These are phyloP conservation scores for Fusarium transvaalense DNA, from an alignment of 2,329 filamentous ascomycete genomes.

Conservation along the genomic window DNA sequence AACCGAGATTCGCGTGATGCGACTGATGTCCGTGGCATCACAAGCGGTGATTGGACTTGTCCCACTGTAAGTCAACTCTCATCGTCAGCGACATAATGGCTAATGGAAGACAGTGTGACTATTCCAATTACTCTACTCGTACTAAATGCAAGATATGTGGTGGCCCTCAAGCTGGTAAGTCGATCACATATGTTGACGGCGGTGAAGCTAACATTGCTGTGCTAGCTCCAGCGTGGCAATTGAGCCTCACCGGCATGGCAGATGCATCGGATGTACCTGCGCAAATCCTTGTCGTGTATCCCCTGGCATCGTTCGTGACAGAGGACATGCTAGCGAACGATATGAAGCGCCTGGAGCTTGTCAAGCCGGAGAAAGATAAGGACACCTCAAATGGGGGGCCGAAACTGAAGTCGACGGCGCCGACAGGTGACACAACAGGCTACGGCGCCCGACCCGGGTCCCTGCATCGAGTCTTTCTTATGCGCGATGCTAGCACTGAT, in stretches of 20 bases:
- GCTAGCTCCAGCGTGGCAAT: conserved; percentile 49
- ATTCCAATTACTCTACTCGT: conserved; percentile 56
- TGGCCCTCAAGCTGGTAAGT: conserved; percentile 50
- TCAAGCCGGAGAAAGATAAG: conserved; percentile 64
- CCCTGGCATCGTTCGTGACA: conserved; percentile 75
- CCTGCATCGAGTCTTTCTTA: conserved; percentile 80
- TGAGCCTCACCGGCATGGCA: conserved; percentile 61
- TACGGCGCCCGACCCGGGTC: conserved; percentile 79
- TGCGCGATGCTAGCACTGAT: conserved; percentile 77
- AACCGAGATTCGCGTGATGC: conserved; percentile 54
- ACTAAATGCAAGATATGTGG: conserved; percentile 57
- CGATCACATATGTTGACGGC: not conserved
- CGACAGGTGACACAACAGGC: conserved; percentile 67
- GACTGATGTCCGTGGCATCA: conserved; percentile 38
- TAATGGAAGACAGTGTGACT: conserved; percentile 54
- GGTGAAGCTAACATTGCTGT: not conserved
- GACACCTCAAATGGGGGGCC: conserved; percentile 60
- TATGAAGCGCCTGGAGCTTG: conserved; percentile 77
- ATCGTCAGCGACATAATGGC: not conserved
- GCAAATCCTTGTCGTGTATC: conserved; percentile 81
- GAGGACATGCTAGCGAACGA: conserved; percentile 80
- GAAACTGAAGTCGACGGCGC: conserved; percentile 71
- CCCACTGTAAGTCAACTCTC: conserved; percentile 48
- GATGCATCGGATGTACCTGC: conserved; percentile 70
- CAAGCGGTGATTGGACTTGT: conserved; percentile 54